Base-by-base conservation (phyloP, 192 early-diverging fungal species). In the Umbelopsis isabellina region DNA sequence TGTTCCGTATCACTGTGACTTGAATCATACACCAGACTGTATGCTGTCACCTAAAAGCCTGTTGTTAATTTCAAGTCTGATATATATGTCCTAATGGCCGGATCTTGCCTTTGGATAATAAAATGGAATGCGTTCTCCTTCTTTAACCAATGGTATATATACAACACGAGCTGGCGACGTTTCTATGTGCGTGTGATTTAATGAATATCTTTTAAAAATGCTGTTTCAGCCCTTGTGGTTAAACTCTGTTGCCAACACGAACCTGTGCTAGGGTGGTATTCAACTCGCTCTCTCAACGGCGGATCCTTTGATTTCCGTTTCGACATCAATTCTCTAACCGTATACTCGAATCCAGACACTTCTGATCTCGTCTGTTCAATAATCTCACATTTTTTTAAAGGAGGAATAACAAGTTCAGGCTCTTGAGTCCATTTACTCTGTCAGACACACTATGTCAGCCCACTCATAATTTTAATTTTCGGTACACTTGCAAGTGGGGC, bases 351-450 rank as follows among this genome's bases (percentile, higher is more conserved):
- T 12, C 67, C 67, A 33, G 27, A 9, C 1, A 67, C 47, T 30
- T 51, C 35, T 13, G 8, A 10, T 18, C 12, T 16, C 1, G 45
- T 23, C 47, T 58, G 18, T n/a, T 52, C 33, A 82, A 80, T 45
- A 27, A 87, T 82, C 12, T 83, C 84, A 1, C 87, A 83, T 30
- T 72, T 75, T 45, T 83, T 72, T 23, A 91, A 72, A 0, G 90
- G 90, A 33, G 90, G 90, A 15, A 90, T 88, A 44, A 88, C 74
- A 21, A 72, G 73, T 46, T 88, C 84, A 18, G 90, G 85, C 21
- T 86, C 84, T 25, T 49, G 27, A 16, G 86, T 85, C 90, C 90
- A 91, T 23, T 82, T 84, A 25, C 82, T 79, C 76, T 85, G 58
- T 30, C 22, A 20, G 9, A 11, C 4, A 37, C 5, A 37, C 3